A percentile compares a stretch with the other conserved stretches of the same genome.
Evolutionary conservation across 305 asterid species (phyloP).

Genomic region (Fraxinus nigra): DNA sequence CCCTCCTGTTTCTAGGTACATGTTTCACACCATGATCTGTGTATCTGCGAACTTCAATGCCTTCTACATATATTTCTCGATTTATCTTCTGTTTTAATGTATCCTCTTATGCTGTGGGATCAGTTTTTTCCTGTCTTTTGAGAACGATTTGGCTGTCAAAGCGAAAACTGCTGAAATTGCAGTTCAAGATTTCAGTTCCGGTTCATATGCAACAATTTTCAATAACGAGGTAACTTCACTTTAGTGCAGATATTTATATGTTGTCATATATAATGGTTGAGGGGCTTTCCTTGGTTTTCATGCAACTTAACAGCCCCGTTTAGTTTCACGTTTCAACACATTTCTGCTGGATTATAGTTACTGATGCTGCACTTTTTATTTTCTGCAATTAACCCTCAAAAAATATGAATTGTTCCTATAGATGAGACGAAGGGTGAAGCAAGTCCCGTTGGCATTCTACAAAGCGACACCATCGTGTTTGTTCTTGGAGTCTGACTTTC

Average conservation of each 20-base stretch:
- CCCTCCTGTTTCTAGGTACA: constrained; percentile 80
- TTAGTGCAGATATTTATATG: not conserved
- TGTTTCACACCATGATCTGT: not conserved
- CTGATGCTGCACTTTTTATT: not conserved
- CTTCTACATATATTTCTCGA: not conserved
- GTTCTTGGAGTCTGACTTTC: constrained; percentile 68
- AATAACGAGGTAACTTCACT: constrained; percentile 57
- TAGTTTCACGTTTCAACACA: not conserved
- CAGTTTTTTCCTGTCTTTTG: constrained; percentile 73
- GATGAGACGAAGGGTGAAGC: constrained; percentile 82
- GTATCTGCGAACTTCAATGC: constrained; percentile 1
- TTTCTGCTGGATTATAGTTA: not conserved
- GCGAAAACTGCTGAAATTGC: constrained; percentile 71
- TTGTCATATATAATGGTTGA: not conserved
- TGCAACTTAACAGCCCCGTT: not conserved
- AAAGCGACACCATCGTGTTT: constrained; percentile 61
- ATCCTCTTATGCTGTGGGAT: constrained; percentile 7
- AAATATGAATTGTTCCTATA: constrained; percentile 28
- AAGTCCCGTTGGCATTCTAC: constrained; percentile 86
- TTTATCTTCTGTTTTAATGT: not conserved
- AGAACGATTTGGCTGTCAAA: constrained; percentile 70
- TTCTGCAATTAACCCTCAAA: not conserved
- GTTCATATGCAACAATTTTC: constrained; percentile 77
- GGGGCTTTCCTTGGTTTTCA: not conserved
- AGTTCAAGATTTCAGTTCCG: constrained; percentile 82